Percentiles rank a stretch among this genome's conserved stretches.
phyloP scores from a whole-genome alignment of 306 rosid species.

The Myrica gale region DNA sequence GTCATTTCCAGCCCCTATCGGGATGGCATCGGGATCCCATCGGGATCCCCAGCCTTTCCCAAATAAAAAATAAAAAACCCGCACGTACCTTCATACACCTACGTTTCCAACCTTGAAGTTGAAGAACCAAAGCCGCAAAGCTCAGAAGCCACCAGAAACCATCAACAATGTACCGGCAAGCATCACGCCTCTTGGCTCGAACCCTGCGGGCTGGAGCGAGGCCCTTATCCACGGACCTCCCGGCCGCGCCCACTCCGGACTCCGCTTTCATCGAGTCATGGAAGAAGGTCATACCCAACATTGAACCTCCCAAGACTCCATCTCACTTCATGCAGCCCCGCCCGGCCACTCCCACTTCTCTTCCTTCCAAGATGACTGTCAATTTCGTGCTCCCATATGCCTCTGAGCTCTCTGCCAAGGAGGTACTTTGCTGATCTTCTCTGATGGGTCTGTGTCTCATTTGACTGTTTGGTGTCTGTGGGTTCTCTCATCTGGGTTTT shows the following conservation, averaged over 20 bases:
- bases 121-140: background rate
- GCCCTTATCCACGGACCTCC: slow-evolving; percentile 55
- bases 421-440: slow-evolving; percentile 46
- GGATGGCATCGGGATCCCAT: too few relatives aligned
- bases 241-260: slow-evolving; percentile 33
- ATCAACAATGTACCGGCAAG: slow-evolving; percentile 70
- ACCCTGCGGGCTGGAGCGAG: slow-evolving; percentile 40
- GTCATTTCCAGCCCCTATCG: too few relatives aligned
- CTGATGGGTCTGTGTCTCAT: background rate
- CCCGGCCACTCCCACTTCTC: slow-evolving; percentile 57
- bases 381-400: slow-evolving; percentile 90
- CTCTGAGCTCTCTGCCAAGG: slow-evolving; percentile 77
- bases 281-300: slow-evolving; percentile 62
- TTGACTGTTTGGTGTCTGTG: background rate
- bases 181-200: slow-evolving; percentile 43
- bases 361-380: slow-evolving; percentile 86
- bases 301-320: slow-evolving; percentile 84
- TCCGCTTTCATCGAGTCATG: slow-evolving; percentile 61
- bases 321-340: slow-evolving; percentile 64
- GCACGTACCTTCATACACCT: too few relatives aligned
- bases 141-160: background rate
- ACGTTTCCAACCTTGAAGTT: too few relatives aligned
- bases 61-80: too few relatives aligned
- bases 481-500: background rate
- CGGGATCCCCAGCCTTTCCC: too few relatives aligned